Percentiles rank a stretch among this genome's conserved stretches.
phyloP scores from a whole-genome alignment of 192 early-diverging fungal species.

The Bifiguratus adelaidae region DNA sequence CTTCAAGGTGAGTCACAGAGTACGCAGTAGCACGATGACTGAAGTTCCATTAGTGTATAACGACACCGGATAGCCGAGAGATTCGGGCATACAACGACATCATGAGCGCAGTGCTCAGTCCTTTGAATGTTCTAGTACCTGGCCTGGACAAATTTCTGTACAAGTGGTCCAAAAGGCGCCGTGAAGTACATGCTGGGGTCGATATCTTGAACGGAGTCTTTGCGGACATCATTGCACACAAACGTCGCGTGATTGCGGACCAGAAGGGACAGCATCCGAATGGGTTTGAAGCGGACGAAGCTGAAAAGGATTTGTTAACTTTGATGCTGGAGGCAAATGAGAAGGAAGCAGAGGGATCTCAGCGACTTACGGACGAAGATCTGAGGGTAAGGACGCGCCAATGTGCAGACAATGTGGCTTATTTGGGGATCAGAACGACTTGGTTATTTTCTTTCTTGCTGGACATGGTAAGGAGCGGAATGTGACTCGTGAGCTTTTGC shows the following conservation, averaged over 20 bases:
- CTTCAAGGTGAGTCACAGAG: constrained; percentile 32
- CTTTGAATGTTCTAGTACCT: constrained; percentile 37
- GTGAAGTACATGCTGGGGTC: neutral
- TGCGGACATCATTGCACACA: constrained; percentile 4
- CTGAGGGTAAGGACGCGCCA: constrained; percentile 7
- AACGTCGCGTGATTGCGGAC: too few relatives aligned
- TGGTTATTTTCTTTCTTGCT: constrained; percentile 11
- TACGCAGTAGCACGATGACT: constrained; percentile 16
- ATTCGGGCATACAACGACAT: constrained; percentile 31
- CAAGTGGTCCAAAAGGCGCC: neutral
- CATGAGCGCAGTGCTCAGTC: constrained; percentile 26
- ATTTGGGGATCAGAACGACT: too few relatives aligned
- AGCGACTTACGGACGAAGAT: neutral
- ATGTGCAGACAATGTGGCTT: too few relatives aligned
- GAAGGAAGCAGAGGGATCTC: neutral
- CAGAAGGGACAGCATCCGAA: neutral
- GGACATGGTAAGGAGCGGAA: too few relatives aligned
- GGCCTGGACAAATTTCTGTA: constrained; percentile 25
- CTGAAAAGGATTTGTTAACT: constrained; percentile 16
- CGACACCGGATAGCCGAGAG: constrained; percentile 6
- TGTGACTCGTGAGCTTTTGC: too few relatives aligned
- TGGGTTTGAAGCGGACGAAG: neutral
- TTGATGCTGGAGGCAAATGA: constrained; percentile 16
- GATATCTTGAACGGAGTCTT: constrained; percentile 2
- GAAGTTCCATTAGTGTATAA: neutral